Conservation (phyloP, 441 rosid genomes). For the Biscutella auriculata region DNA sequence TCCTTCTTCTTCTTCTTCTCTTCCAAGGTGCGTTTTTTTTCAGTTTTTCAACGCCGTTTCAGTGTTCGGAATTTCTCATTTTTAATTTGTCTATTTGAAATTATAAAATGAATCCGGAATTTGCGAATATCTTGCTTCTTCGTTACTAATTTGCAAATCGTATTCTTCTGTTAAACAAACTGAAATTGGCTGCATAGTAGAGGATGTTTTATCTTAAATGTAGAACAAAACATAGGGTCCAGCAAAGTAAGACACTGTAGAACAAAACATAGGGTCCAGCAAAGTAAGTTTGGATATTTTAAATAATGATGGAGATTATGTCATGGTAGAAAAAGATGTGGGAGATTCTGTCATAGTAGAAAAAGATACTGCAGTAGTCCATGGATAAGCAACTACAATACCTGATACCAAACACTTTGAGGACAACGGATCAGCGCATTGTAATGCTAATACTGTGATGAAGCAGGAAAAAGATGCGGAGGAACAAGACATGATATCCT, state of each 20-base stretch:
- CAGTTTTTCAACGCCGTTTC: background rate
- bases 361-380: background rate
- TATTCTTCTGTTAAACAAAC: background rate
- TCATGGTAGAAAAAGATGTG: constrained; percentile 2
- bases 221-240: too few species aligned
- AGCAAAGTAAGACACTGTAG: constrained; percentile 15
- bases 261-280: constrained; percentile 1
- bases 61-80: background rate
- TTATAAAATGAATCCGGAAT: background rate
- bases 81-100: background rate
- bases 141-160: background rate
- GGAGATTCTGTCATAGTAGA: too few species aligned
- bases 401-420: background rate
- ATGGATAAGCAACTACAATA: too few species aligned
- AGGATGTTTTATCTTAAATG: too few species aligned
- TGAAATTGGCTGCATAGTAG: background rate
- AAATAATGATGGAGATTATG: constrained; percentile 3
- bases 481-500: too few species aligned
- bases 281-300: constrained; percentile 9
- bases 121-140: background rate
- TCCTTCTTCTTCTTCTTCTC: background rate
- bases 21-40: background rate
- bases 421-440: background rate
- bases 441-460: background rate
- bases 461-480: background rate